Evolutionary conservation across 108 stramenopile genomes (phyloP).

Genomic region (Cyclostephanos invisitatus): DNA sequence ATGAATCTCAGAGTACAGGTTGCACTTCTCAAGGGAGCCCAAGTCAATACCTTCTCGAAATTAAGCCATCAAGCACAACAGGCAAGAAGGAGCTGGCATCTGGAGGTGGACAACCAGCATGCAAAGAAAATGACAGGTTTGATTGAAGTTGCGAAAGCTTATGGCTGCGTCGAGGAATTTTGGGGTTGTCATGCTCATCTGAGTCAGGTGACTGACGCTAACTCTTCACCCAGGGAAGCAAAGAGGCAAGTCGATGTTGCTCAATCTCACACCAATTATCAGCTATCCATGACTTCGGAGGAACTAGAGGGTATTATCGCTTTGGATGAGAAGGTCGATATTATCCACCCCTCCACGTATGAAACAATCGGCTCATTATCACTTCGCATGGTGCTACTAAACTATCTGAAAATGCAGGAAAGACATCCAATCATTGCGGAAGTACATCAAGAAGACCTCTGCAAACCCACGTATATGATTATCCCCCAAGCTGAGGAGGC

Average conservation of each 20-base stretch:
- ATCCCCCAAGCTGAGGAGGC: not conserved
- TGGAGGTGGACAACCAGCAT: not conserved
- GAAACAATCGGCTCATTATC: not conserved
- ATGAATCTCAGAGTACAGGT: not conserved
- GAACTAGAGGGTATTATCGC: not conserved
- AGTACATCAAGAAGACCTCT: too few relatives aligned
- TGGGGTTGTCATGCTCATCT: not conserved
- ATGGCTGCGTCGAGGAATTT: not conserved
- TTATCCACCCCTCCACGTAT: not conserved
- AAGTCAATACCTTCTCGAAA: not conserved
- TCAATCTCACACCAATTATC: too few relatives aligned
- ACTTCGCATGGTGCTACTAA: not conserved
- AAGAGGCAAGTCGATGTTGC: not conserved
- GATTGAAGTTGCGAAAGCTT: not conserved
- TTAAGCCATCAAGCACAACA: not conserved
- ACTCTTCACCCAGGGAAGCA: not conserved
- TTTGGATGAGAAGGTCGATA: not conserved
- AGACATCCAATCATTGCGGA: not conserved
- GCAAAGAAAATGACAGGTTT: not conserved
- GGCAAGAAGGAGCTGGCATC: not conserved
- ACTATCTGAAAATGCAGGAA: not conserved
- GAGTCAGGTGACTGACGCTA: not conserved
- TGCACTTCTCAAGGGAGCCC: not conserved
- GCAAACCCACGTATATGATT: not conserved
- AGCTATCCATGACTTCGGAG: not conserved